A percentile compares a stretch with the other conserved stretches of the same genome.
Conservation (phyloP, 2,329 filamentous ascomycete species). For the Fusarium caatingaense region DNA sequence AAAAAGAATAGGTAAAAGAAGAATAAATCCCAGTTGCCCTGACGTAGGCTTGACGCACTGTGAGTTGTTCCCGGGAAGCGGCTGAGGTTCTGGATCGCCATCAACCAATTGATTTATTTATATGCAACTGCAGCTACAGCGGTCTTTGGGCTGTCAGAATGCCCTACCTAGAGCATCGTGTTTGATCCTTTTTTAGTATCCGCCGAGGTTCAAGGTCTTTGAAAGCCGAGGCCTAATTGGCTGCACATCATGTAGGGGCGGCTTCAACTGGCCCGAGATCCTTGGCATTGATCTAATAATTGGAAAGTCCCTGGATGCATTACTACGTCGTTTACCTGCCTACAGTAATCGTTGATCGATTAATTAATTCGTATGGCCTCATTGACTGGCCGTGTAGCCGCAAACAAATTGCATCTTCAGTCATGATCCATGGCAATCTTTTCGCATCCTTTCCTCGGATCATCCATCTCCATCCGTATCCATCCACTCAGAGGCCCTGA, state of each 20-base stretch:
- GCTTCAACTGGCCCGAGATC: not conserved
- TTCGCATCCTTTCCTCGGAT: slow-evolving; percentile 20
- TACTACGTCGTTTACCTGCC: slow-evolving; percentile 5
- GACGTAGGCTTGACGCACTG: slow-evolving; percentile 38
- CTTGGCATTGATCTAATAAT: slow-evolving; percentile 24
- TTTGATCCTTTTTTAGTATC: slow-evolving; percentile 38
- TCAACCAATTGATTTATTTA: slow-evolving; percentile 23
- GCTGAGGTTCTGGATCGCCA: slow-evolving; percentile 22
- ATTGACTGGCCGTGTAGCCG: slow-evolving; percentile 16
- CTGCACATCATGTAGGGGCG: not conserved
- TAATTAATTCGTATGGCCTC: slow-evolving; percentile 14
- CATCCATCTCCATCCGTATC: not conserved
- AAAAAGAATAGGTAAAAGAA: not conserved
- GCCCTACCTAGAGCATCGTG: slow-evolving; percentile 11
- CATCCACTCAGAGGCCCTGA: not conserved
- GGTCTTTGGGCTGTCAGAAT: slow-evolving; percentile 1
- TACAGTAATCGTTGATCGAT: not conserved
- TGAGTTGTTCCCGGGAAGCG: slow-evolving; percentile 36
- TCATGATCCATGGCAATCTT: not conserved
- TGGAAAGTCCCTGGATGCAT: slow-evolving; percentile 6
- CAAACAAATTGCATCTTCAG: not conserved
- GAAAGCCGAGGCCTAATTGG: not conserved
- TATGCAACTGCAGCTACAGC: not conserved
- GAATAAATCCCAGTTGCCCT: slow-evolving; percentile 4
- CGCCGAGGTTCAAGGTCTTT: not conserved